Percentiles rank a stretch among this genome's conserved stretches.
Evolutionary conservation across 345 rosid species (phyloP).

Genomic region (Rhizophora apiculata): DNA sequence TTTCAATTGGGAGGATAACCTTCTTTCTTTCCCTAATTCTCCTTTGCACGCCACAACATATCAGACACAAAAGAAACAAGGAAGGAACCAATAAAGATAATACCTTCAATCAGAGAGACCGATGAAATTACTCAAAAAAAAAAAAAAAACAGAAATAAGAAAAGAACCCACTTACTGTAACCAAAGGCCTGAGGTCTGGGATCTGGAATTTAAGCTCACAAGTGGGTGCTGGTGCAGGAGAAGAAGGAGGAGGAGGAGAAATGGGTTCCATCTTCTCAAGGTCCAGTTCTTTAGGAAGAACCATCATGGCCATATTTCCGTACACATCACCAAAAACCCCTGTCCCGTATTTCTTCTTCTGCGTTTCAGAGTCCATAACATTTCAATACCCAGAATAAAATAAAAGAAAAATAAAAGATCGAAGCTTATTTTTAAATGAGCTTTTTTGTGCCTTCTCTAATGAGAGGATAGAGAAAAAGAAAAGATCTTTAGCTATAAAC

Average conservation of each 20-base stretch:
- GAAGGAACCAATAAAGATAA: neutral
- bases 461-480: neutral
- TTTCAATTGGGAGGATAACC: too few relatives aligned
- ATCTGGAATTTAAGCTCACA: constrained; percentile 54
- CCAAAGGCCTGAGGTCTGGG: constrained; percentile 52
- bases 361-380: constrained; percentile 47
- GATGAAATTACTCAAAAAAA: neutral
- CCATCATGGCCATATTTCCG: constrained; percentile 39
- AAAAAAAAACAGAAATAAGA: neutral
- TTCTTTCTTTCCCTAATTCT: too few relatives aligned
- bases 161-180: constrained; percentile 38
- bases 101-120: neutral
- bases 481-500: neutral
- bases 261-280: constrained; percentile 43
- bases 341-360: constrained; percentile 40
- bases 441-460: too few relatives aligned
- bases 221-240: constrained; percentile 31
- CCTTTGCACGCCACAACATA: too few relatives aligned
- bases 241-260: constrained; percentile 1
- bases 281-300: constrained; percentile 60
- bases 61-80: neutral
- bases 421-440: too few relatives aligned
- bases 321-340: constrained; percentile 48
- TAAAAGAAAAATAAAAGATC: neutral
- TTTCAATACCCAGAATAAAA: neutral